phyloP scores from a whole-genome alignment of 2,329 filamentous ascomycete genomes.

The Chaetomiaceae sp. region DNA sequence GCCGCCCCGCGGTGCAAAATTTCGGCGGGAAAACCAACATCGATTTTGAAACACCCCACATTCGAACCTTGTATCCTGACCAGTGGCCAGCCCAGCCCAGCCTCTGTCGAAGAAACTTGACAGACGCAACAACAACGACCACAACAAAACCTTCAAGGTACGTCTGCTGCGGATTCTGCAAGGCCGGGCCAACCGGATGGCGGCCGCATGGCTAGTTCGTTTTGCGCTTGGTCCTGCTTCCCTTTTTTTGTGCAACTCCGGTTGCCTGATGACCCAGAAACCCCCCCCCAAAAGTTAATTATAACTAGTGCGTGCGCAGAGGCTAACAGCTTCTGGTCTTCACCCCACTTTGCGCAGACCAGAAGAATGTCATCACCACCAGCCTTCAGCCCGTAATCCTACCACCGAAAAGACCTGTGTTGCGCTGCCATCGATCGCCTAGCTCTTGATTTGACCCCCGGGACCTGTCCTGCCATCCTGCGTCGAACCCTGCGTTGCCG shows the following conservation, averaged over 20 bases:
- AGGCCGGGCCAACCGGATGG: not conserved
- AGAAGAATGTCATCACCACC: constrained; percentile 16
- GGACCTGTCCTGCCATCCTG: not conserved
- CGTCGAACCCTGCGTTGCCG: not conserved
- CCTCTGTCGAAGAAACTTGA: not conserved
- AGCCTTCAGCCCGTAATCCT: not conserved
- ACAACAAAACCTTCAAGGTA: constrained; percentile 8
- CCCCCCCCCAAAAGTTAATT: no score
- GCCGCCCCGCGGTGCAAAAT: constrained; percentile 13
- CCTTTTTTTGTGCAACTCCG: not conserved
- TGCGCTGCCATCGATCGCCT: not conserved
- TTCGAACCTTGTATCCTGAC: no score
- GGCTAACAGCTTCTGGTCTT: constrained; percentile 17
- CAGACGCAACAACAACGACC: not conserved
- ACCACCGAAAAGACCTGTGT: not conserved
- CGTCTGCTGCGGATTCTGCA: not conserved
- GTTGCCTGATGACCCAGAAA: constrained; percentile 5
- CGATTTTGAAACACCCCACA: constrained; percentile 20
- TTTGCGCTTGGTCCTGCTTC: constrained; percentile 3
- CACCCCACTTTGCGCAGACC: constrained; percentile 18
- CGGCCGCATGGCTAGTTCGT: constrained; percentile 7
- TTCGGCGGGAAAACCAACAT: constrained; percentile 13
- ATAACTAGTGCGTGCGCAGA: not conserved
- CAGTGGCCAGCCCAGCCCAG: not conserved
- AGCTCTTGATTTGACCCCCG: not conserved